Percentiles rank a stretch among this genome's conserved stretches.
phyloP scores from a whole-genome alignment of 2,329 filamentous ascomycete species.

The Cryphonectria nitschkei region DNA sequence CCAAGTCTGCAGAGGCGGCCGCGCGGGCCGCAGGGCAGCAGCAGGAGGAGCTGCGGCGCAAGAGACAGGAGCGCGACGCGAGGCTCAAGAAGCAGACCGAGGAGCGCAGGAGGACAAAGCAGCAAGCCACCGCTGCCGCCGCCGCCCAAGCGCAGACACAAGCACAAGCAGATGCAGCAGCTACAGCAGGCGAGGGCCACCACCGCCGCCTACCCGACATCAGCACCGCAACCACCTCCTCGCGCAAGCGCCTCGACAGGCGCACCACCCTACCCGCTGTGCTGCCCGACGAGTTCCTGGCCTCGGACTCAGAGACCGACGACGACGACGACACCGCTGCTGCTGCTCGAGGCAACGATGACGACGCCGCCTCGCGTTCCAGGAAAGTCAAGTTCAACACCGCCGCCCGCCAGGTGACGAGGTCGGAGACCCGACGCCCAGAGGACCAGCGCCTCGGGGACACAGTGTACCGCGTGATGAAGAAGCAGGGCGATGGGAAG shows the following conservation, averaged over 20 bases:
- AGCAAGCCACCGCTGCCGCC: conserved; percentile 33
- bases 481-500: conserved; percentile 47
- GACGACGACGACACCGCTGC: conserved; percentile 30
- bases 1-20: conserved; percentile 50
- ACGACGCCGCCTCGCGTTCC: conserved; percentile 30
- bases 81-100: conserved; percentile 60
- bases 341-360: conserved; percentile 18
- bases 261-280: conserved; percentile 45
- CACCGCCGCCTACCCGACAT: conserved; percentile 19
- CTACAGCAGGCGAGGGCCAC: conserved; percentile 27
- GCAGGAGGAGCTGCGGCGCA: conserved; percentile 55
- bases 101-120: conserved; percentile 47
- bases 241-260: conserved; percentile 39
- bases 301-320: conserved; percentile 53
- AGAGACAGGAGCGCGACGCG: conserved; percentile 58
- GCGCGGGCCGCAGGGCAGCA: conserved; percentile 56
- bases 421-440: conserved; percentile 41
- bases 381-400: conserved; percentile 51
- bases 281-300: conserved; percentile 59
- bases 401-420: conserved; percentile 43
- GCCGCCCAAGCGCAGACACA: conserved; percentile 27
- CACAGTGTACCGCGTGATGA: conserved; percentile 57
- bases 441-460: conserved; percentile 54
- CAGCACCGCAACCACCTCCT: conserved; percentile 20
- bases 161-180: conserved; percentile 27